Evolutionary conservation across 805 yeast species (phyloP), one percentile per base, ranked within the genome.

Genomic region (Saturnispora diversa): DNA sequence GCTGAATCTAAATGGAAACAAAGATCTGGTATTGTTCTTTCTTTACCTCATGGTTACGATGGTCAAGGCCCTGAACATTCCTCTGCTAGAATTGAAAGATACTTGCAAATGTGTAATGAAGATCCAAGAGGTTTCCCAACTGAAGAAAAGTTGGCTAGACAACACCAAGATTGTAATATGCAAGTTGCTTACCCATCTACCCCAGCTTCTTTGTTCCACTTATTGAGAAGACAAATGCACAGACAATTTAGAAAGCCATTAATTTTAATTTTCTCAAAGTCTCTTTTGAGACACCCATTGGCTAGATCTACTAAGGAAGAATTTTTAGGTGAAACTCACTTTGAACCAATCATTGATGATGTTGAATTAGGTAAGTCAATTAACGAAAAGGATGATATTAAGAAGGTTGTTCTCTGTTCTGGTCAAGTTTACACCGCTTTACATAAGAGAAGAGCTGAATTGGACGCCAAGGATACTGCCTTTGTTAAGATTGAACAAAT

Each of bases 31-130:
- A 62, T 92, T 45, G 95, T 92, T 28, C 68, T 92, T 53, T 85
- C 97, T 3, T 74, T 92, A 66, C 99, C 99, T 44, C 99, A 92
- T 63, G 99, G 99, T 70, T 92, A 88, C 64, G 99, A 92, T 63
- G 99, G 99, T 52, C 98, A 92, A 72, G 99, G 99, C 58, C 97
- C 99, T 51, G 99, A 92, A 72, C 99, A 92, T 69, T 92, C 98
- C 21, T 84, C 95, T 43, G 97, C 95, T 57, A 82, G 97, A 75
- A 66, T 92, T 41, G 99, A 92, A 72, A 81, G 99, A 72, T 92
- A 87, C 70, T 74, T 92, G 65, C 95, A 85, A 70, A 68, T 92
- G 60, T 82, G 95, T 59, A 88, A 88, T 62, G 99, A 92, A 70
- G 98, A 92, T 64, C 86, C 85, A 56, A 83, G 97, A 68, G 67